Evolutionary conservation across 108 stramenopile species (phyloP).

Genomic region (Schizochytrium sp.): DNA sequence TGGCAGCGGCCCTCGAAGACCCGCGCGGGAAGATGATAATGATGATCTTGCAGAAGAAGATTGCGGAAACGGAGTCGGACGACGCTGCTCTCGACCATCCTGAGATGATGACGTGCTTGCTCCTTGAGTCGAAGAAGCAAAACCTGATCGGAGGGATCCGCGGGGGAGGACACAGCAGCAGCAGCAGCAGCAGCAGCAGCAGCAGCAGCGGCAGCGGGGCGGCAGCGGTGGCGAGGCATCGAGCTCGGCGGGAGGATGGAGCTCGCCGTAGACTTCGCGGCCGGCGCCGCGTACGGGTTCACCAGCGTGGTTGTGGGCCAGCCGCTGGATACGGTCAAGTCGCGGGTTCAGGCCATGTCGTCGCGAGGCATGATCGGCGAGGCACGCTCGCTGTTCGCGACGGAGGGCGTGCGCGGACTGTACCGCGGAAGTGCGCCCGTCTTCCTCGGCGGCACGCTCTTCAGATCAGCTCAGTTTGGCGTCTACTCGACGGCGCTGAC

Average conservation of each 20-base stretch:
- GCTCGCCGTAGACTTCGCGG: slow-evolving; percentile 50
- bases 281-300: slow-evolving; percentile 66
- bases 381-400: slow-evolving; percentile 2
- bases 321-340: slow-evolving; percentile 72
- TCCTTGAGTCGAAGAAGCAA: too few relatives aligned
- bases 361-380: slow-evolving; percentile 32
- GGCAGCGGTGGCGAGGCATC: too few relatives aligned
- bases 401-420: slow-evolving; percentile 41
- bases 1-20: too few relatives aligned
- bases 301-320: slow-evolving; percentile 71
- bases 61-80: too few relatives aligned
- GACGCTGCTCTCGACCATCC: too few relatives aligned
- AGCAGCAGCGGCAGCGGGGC: too few relatives aligned
- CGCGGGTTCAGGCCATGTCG: slow-evolving; percentile 41
- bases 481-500: slow-evolving; percentile 48
- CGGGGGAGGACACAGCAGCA: too few relatives aligned
- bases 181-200: too few relatives aligned
- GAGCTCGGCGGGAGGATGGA: not conserved
- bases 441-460: slow-evolving; percentile 64
- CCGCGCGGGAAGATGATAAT: too few relatives aligned
- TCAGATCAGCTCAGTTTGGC: slow-evolving; percentile 75
- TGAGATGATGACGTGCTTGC: too few relatives aligned
- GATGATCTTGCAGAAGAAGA: too few relatives aligned
- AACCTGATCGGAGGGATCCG: too few relatives aligned
- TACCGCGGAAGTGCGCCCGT: slow-evolving; percentile 65